Conservation (phyloP, 176 grass and related monocot genomes). For the Lolium perenne region DNA sequence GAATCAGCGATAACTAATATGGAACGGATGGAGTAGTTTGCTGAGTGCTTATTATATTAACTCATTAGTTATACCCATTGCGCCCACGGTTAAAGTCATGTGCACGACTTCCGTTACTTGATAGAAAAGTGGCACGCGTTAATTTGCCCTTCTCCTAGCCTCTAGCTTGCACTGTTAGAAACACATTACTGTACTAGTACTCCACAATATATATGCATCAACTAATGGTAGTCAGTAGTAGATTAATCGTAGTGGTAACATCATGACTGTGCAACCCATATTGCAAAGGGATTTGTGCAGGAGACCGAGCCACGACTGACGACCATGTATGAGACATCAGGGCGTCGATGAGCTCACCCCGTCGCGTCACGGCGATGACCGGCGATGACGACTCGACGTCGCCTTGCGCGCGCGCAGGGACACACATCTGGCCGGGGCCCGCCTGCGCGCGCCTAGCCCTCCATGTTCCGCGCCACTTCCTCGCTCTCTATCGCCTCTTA, state of each 20-base stretch:
- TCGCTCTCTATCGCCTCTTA: neutral
- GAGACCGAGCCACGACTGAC: neutral
- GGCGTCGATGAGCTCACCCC: constrained; percentile 25
- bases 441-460: neutral
- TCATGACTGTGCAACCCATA: constrained; percentile 27
- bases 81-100: neutral
- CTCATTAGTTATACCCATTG: neutral
- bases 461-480: constrained; percentile 42
- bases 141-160: neutral
- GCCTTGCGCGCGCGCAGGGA: neutral
- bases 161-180: neutral
- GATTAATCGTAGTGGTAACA: neutral
- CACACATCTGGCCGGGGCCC: constrained; percentile 21
- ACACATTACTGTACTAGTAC: neutral
- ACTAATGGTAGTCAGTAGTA: neutral
- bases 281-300: neutral
- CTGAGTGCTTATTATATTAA: neutral
- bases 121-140: neutral
- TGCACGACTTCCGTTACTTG: neutral
- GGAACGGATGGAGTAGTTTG: neutral
- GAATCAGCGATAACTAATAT: no score
- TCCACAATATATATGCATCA: neutral
- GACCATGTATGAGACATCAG: neutral
- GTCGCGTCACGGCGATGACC: constrained; percentile 40
- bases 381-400: constrained; percentile 32